These are phyloP conservation scores for Sequoia sempervirens DNA, from an alignment of 75 land plant genomes.

Conservation along the genomic window DNA sequence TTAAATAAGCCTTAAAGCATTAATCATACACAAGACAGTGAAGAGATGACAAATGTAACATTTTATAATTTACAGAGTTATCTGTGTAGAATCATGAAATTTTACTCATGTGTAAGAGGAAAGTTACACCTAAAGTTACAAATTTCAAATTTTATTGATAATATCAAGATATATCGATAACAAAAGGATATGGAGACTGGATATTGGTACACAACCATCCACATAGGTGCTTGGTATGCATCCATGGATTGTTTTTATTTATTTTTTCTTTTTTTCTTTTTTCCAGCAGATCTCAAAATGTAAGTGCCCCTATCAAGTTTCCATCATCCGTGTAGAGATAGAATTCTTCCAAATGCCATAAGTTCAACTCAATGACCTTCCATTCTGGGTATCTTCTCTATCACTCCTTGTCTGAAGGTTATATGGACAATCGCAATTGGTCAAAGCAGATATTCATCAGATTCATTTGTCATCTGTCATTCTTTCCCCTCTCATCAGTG, in stretches of 20 bases:
- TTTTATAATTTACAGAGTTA: background rate
- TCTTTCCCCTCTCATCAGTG: background rate
- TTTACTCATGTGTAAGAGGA: background rate
- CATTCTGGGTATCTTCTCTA: background rate
- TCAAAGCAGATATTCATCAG: background rate
- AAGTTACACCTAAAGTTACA: background rate
- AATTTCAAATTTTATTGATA: conserved; percentile 1
- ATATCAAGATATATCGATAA: background rate
- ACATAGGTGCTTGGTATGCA: background rate
- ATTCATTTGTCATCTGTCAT: background rate
- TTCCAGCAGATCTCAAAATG: background rate
- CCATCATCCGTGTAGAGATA: background rate
- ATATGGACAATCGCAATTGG: background rate
- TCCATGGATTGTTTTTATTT: background rate
- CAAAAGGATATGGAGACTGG: background rate
- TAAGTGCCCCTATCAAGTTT: background rate
- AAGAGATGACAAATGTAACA: background rate
- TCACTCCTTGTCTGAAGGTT: background rate
- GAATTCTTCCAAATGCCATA: background rate
- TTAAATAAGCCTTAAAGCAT: background rate
- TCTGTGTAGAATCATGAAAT: background rate
- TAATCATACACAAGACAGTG: background rate
- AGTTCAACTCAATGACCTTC: background rate
- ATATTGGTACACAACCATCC: background rate
- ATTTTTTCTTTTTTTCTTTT: background rate